Evolutionary conservation across 305 asterid species (phyloP), one percentile per base, ranked within the genome.

Genomic region (Rubia balearica): DNA sequence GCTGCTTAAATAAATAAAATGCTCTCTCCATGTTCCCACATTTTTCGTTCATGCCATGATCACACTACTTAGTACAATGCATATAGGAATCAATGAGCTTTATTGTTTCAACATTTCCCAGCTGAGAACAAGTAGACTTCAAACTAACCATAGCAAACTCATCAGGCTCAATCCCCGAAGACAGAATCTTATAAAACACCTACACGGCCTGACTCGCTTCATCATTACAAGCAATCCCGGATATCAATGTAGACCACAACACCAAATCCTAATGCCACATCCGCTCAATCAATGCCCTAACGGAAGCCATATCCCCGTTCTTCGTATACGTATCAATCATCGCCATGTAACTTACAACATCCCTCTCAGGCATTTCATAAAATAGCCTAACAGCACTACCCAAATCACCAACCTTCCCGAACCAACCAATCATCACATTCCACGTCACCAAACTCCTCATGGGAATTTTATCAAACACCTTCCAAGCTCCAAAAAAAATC

Each of bases 101-200:
- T 16, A 92, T 91, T 38, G 85, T 84, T 73, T 86, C 90, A 71
- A 74, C 72, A 42, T 85, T 82, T 13, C 97, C 92, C 73, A 87
- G 59, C 51, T 86, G 95, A 51, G 97, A 85, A 64, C 92, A 91
- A 71, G 96, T 87, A 36, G 90, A 85, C 97, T 89, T 89, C 79
- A 91, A 76, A 80, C 91, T 88, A 70, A 88, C 90, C 76, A 91
- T 76, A 43, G 81, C 63, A 72, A 82, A 86, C 61, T 89, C 93
- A 74, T 89, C 96, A 0, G 96, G 91, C 73, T 82, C 79, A 77
- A 84, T 72, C 62, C 74, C 79, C 71, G 27, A 17, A 38, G 69
- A 72, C 80, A 70, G 51, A 91, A 91, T 84, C 65, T 86, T 84
- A 36, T 62, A 43, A 61, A 89, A 89, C 41, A 80, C 73, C 53